These are phyloP conservation scores for Bryum argenteum DNA, from an alignment of 225 moss, liverwort and hornwort species.

Conservation along the genomic window DNA sequence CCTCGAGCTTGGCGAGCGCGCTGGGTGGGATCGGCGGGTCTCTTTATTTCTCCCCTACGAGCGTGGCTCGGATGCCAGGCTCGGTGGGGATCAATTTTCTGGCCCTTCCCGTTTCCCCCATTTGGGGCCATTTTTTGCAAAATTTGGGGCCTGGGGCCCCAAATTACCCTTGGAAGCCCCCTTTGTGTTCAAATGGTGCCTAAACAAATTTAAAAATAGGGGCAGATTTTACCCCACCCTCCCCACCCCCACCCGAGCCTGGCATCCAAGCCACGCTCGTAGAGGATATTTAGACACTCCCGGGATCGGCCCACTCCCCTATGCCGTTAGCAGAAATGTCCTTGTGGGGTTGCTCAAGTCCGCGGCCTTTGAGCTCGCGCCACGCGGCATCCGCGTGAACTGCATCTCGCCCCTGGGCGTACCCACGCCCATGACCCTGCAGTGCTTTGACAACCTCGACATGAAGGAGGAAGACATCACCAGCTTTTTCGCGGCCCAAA, in stretches of 20 bases:
- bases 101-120: too few relatives aligned
- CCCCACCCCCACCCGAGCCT: too few relatives aligned
- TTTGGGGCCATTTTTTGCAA: too few relatives aligned
- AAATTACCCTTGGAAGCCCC: slow-evolving; percentile 29
- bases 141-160: slow-evolving; percentile 2
- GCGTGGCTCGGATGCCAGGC: too few relatives aligned
- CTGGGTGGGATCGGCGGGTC: slow-evolving; percentile 24
- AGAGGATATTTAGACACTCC: too few relatives aligned
- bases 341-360: slow-evolving; percentile 11
- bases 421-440: slow-evolving; percentile 10
- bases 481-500: accelerated
- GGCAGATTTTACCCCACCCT: too few relatives aligned
- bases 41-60: too few relatives aligned
- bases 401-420: slow-evolving; percentile 16
- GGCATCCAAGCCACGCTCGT: too few relatives aligned
- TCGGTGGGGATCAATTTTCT: too few relatives aligned
- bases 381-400: slow-evolving; percentile 33
- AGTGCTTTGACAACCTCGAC: too few relatives aligned
- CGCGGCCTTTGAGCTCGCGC: slow-evolving; percentile 6
- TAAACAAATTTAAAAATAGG: too few relatives aligned
- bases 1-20: slow-evolving; percentile 29
- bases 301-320: slow-evolving; percentile 21
- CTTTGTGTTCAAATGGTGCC: too few relatives aligned
- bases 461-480: neutral
- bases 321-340: neutral